Evolutionary conservation across 1,284 basidiomycete species (phyloP), one percentile per base, ranked within the genome.

Genomic region (Heliocybe sulcata): DNA sequence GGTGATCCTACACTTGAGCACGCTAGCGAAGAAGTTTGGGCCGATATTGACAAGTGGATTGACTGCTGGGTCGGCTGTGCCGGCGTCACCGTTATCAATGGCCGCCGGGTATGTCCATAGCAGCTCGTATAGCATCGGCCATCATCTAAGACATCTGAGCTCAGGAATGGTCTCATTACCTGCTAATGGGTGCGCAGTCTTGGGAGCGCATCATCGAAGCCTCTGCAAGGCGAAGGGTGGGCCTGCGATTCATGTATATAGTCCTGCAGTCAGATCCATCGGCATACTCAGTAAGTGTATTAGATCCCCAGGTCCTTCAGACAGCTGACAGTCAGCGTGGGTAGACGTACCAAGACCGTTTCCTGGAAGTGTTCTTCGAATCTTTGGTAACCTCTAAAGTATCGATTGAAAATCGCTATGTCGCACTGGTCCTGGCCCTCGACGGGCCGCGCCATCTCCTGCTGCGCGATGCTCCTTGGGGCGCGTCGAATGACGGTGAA

Each of bases 61-160:
- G 81, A 85, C 58, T 87, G 85, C 62, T 95, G 91, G 90, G 77
- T 88, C 2, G 82, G 85, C 8, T 93, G 88, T 62, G 83, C 81
- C 0, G 76, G 78, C 35, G 79, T 91, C 22, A 65, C 88, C 11
- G 81, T 90, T 9, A 79, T 82, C 54, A 83, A 85, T 57, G 74
- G 75, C 11, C 67, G 75, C 56, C 70, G 74, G 62, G 85, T 83
- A 55, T 61, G 72, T 62, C 10, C 14, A 55, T 58, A 58, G 60
- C 62, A 29, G n/a, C 26, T 54, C 56, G 27, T 52, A 3, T n/a
- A 16, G 16, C n/a, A 6, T 20, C 26, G 6, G 52, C 45, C 35
- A 33, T 45, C 10, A 19, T 8, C 11, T 45, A 3, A 26, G 16
- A 25, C 52, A 31, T 29, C 31, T 16, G 19, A 19, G 25, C 3